phyloP scores from a whole-genome alignment of 306 rosid genomes.

The Luffa aegyptiaca region DNA sequence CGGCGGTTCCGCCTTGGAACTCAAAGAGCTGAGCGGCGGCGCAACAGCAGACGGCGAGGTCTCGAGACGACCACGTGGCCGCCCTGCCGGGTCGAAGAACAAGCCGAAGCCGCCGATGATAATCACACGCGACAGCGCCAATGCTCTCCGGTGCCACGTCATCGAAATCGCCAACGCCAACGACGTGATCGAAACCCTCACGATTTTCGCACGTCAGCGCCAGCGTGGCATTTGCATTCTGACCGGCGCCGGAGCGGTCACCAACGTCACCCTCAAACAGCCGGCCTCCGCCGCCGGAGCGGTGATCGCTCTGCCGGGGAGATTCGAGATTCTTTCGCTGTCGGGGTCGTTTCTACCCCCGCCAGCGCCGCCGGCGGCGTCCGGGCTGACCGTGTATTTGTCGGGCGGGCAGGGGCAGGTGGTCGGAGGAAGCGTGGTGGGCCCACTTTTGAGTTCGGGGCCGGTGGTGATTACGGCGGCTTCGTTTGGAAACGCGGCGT shows the following conservation, averaged over 20 bases:
- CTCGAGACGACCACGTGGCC: constrained; percentile 61
- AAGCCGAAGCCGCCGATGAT: constrained; percentile 90
- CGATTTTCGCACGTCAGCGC: constrained; percentile 56
- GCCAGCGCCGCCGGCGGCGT: constrained; percentile 68
- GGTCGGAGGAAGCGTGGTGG: constrained; percentile 79
- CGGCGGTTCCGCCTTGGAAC: constrained; percentile 8
- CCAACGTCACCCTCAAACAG: constrained; percentile 76
- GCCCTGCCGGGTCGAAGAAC: constrained; percentile 85
- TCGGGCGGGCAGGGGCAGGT: constrained; percentile 95
- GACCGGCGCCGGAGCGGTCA: constrained; percentile 80
- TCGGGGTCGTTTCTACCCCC: constrained; percentile 90
- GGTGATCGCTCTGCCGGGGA: constrained; percentile 73
- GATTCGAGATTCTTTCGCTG: constrained; percentile 75
- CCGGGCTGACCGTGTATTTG: constrained; percentile 66
- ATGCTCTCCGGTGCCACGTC: constrained; percentile 80
- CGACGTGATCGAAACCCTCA: constrained; percentile 73
- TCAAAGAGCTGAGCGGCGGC: constrained; percentile 26
- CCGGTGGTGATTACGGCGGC: constrained; percentile 89
- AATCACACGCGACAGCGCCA: constrained; percentile 83
- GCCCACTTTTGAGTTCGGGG: constrained; percentile 64
- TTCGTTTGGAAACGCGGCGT: constrained; percentile 90
- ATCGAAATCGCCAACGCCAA: constrained; percentile 72
- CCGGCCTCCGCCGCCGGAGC: constrained; percentile 77
- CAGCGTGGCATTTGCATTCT: constrained; percentile 82
- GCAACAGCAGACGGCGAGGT: constrained; percentile 28